Base-by-base conservation (phyloP, 148 eudicot genomes). In the Linanthus parryae region DNA sequence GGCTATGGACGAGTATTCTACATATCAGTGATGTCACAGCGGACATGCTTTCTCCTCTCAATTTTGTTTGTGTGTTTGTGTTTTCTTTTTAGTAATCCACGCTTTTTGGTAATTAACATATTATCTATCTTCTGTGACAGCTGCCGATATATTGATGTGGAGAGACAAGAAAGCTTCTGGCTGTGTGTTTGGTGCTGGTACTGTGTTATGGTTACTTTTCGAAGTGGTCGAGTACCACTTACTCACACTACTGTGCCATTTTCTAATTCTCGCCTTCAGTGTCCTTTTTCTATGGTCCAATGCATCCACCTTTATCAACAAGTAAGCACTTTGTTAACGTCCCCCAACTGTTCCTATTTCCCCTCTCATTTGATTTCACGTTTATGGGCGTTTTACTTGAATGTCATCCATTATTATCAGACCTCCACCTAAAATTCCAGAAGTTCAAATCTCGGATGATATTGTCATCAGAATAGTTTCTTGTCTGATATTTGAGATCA, bases 141-240 rank as follows among this genome's bases (percentile, higher is more conserved):
- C 94, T 64, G 99, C 99, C 62, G 94, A 87, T 69, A 57, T 92
- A 59, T 64, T 84, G 65, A 58, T 92, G 8, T 92, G 96, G 99
- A 87, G 94, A 70, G 73, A 92, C 88, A 87, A 82, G 83, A 87
- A 84, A 63, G 42, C 74, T 61, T 68, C 96, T 30, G 91, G 73
- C 67, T 48, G 78, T 27, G 84, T 82, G 48, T 64, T 92, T 38
- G 78, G 96, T 49, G 67, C 76, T 58, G 96, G 85, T 30, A 92
- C 99, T 31, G 68, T 72, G 48, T 76, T 88, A 24, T 92, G 99
- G 99, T 74, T 80, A 59, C 85, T 87, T 57, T 84, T 87, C 55
- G 99, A 92, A 65, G 56, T 88, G 64, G 66, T 88, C 30, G 83
- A 88, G 22, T 92, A 88, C 64, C 94, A 88, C 73, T 73, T 92